Percentiles rank a stretch among this genome's conserved stretches.
phyloP scores from a whole-genome alignment of 1,284 basidiomycete genomes.

The Cryptococcus sp. region DNA sequence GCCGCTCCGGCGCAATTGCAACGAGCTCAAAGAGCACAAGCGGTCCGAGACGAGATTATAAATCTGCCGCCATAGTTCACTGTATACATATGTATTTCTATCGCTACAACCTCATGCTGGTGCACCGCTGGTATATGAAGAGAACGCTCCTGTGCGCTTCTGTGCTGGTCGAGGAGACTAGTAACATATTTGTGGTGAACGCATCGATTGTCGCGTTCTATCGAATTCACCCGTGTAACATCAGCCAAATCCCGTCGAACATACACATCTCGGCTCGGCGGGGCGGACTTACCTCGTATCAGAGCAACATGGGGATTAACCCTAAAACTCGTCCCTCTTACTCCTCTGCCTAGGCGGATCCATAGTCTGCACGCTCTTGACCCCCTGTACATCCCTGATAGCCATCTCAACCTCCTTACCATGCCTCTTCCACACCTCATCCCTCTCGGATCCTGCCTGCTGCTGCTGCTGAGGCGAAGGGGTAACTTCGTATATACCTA shows the following conservation, averaged over 20 bases:
- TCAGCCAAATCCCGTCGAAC: too few relatives aligned
- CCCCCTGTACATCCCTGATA: conserved; percentile 32
- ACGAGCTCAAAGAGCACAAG: conserved; percentile 50
- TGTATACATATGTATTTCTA: not conserved
- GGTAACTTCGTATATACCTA: conserved; percentile 45
- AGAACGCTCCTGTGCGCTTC: too few relatives aligned
- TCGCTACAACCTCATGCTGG: too few relatives aligned
- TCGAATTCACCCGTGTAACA: too few relatives aligned
- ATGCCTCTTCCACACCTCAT: conserved; percentile 17
- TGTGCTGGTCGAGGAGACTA: too few relatives aligned
- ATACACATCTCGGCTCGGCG: too few relatives aligned
- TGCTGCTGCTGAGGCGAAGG: conserved; percentile 6
- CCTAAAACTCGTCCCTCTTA: conserved; percentile 42
- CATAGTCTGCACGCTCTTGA: conserved; percentile 34
- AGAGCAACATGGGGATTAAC: not conserved
- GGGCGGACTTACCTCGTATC: too few relatives aligned
- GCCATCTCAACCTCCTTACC: conserved; percentile 16
- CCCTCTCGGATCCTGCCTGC: conserved; percentile 11
- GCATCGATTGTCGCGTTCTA: too few relatives aligned
- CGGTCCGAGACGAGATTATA: conserved; percentile 47
- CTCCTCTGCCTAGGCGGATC: conserved; percentile 38
- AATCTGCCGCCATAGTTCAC: conserved; percentile 19
- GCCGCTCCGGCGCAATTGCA: conserved; percentile 42
- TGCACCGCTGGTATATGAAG: too few relatives aligned
- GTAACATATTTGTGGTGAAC: too few relatives aligned